These are phyloP conservation scores for Linnemannia zychae DNA, from an alignment of 192 early-diverging fungal genomes.

Conservation along the genomic window DNA sequence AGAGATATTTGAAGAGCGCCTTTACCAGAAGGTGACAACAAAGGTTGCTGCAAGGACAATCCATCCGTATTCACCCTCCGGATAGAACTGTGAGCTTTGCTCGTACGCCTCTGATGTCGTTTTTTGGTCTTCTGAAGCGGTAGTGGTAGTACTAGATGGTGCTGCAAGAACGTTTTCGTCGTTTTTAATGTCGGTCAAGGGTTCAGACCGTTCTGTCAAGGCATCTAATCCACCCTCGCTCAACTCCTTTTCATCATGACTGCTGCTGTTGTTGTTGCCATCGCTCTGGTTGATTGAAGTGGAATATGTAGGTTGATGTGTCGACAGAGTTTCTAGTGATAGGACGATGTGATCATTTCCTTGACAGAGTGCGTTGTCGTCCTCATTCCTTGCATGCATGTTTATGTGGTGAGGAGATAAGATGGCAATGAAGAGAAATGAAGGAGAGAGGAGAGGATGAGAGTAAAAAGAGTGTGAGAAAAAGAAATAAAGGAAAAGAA, in stretches of 20 bases:
- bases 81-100: neutral
- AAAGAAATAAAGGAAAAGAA: neutral
- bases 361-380: neutral
- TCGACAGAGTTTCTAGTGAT: neutral
- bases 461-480: neutral
- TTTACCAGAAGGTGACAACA: constrained; percentile 19
- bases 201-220: neutral
- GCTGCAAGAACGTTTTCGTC: neutral
- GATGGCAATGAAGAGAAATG: neutral
- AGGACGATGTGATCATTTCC: neutral
- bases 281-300: neutral
- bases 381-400: neutral
- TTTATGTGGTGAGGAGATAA: neutral
- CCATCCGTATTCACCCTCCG: constrained; percentile 27
- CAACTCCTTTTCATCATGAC: neutral
- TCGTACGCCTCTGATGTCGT: neutral
- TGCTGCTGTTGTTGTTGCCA: neutral
- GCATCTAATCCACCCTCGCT: neutral
- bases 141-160: neutral
- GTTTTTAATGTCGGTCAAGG: neutral
- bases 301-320: neutral
- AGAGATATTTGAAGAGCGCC: neutral
- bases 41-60: constrained; percentile 21
- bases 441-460: no score
- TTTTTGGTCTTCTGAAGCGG: neutral